Conservation (phyloP, 2,329 filamentous ascomycete genomes). For the Magnaporthales sp. region DNA sequence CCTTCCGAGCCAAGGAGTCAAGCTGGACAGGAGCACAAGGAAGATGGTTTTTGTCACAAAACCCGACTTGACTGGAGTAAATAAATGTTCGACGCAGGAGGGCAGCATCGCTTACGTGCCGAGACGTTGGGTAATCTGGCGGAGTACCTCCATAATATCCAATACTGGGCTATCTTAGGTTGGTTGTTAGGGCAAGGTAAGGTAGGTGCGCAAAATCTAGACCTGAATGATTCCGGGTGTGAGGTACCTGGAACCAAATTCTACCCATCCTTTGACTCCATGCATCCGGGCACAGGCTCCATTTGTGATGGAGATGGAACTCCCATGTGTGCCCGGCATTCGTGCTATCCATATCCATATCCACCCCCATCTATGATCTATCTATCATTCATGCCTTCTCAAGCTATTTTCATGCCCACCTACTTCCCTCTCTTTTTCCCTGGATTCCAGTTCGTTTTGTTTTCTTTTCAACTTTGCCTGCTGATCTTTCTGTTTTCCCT, state of each 20-base stretch:
- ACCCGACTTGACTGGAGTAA: no score
- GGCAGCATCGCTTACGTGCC: neutral
- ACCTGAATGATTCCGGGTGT: neutral
- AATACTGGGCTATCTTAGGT: neutral
- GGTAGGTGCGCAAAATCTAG: neutral
- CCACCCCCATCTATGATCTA: neutral
- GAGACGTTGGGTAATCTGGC: neutral
- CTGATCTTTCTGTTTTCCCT: slow-evolving; percentile 8
- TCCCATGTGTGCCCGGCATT: neutral
- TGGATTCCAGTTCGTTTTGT: slow-evolving; percentile 11
- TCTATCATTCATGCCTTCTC: slow-evolving; percentile 2
- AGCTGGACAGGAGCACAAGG: neutral
- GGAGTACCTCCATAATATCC: neutral
- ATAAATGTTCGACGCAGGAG: no score
- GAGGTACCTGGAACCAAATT: neutral
- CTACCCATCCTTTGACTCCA: neutral
- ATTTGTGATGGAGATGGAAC: neutral
- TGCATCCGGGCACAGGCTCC: neutral
- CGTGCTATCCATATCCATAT: neutral
- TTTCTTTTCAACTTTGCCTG: slow-evolving; percentile 16
- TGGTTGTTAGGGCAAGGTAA: neutral
- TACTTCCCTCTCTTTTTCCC: slow-evolving; percentile 9
- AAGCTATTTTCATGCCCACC: slow-evolving; percentile 6
- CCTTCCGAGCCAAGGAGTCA: neutral
- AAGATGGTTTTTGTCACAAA: neutral